These are phyloP conservation scores for Batrachochytrium dendrobatidis DNA, from an alignment of 371 early-diverging fungal genomes.

Conservation along the genomic window DNA sequence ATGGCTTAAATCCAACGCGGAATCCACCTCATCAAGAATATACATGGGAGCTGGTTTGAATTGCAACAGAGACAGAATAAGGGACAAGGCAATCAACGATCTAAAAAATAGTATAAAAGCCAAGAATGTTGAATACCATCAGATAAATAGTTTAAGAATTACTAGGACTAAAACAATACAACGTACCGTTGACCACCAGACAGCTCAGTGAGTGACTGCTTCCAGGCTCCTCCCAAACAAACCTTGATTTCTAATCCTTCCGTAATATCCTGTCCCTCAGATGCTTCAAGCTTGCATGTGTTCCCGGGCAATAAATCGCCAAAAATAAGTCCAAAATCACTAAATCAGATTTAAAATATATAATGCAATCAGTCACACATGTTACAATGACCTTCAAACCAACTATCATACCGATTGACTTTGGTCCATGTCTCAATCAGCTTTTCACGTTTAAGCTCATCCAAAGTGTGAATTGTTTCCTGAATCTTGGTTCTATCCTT, in stretches of 20 bases:
- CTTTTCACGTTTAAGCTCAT: conserved; percentile 83
- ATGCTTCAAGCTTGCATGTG: conserved; percentile 77
- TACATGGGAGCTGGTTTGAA: conserved; percentile 99
- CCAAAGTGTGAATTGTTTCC: conserved; percentile 81
- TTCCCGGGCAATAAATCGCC: conserved; percentile 89
- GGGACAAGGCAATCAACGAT: conserved; percentile 91
- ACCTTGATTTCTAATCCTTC: conserved; percentile 94
- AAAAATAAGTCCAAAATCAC: conserved; percentile 94
- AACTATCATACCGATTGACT: conserved; percentile 62
- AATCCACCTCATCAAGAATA: conserved; percentile 99
- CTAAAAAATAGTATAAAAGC: conserved; percentile 23
- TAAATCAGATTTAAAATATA: conserved; percentile 11
- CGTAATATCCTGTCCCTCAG: conserved; percentile 71
- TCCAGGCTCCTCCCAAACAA: conserved; percentile 96
- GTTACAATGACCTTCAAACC: conserved; percentile 4
- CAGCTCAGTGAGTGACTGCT: conserved; percentile 92
- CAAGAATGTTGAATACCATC: background rate
- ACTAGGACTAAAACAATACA: background rate
- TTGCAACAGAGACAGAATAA: conserved; percentile 95
- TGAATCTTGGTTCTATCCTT: conserved; percentile 93
- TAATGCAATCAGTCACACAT: conserved; percentile 5
- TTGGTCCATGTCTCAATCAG: conserved; percentile 82
- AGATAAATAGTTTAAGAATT: background rate
- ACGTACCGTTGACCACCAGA: conserved; percentile 96
- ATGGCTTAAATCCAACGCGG: conserved; percentile 97